Evolutionary conservation across 371 early-diverging fungal species (phyloP).

Genomic region (Mucor piriformis): DNA sequence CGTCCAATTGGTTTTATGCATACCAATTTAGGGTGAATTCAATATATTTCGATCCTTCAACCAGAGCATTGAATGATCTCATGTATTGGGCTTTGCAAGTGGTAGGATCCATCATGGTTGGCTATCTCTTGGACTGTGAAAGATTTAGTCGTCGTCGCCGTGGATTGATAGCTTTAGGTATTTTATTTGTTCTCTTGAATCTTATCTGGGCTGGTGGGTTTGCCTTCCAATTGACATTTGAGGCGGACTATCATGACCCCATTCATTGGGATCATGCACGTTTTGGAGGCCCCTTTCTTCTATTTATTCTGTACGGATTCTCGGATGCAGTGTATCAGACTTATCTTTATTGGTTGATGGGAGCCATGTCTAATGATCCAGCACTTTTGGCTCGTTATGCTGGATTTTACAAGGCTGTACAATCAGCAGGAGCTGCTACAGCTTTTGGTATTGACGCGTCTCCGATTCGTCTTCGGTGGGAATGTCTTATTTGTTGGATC

Average conservation of each 20-base stretch:
- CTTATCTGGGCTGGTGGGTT: slow-evolving; percentile 69
- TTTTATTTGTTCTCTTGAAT: slow-evolving; percentile 52
- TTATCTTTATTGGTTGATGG: slow-evolving; percentile 80
- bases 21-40: slow-evolving; percentile 62
- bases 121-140: slow-evolving; percentile 57
- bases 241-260: slow-evolving; percentile 27
- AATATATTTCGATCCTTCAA: slow-evolving; percentile 59
- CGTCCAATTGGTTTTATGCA: slow-evolving; percentile 79
- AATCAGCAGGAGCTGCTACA: slow-evolving; percentile 53
- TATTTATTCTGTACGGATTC: slow-evolving; percentile 70
- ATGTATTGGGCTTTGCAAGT: slow-evolving; percentile 78
- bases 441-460: slow-evolving; percentile 46
- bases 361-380: slow-evolving; percentile 74
- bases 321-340: slow-evolving; percentile 74
- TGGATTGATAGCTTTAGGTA: slow-evolving; percentile 53
- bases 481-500: slow-evolving; percentile 40
- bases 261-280: slow-evolving; percentile 29
- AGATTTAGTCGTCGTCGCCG: slow-evolving; percentile 51
- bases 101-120: slow-evolving; percentile 57
- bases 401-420: slow-evolving; percentile 74
- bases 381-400: slow-evolving; percentile 69
- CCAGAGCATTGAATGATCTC: slow-evolving; percentile 68
- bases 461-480: slow-evolving; percentile 35
- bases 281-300: slow-evolving; percentile 62
- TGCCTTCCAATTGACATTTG: slow-evolving; percentile 58